Conservation (phyloP, 495 filamentous ascomycete species). For the Podospora appendiculata region DNA sequence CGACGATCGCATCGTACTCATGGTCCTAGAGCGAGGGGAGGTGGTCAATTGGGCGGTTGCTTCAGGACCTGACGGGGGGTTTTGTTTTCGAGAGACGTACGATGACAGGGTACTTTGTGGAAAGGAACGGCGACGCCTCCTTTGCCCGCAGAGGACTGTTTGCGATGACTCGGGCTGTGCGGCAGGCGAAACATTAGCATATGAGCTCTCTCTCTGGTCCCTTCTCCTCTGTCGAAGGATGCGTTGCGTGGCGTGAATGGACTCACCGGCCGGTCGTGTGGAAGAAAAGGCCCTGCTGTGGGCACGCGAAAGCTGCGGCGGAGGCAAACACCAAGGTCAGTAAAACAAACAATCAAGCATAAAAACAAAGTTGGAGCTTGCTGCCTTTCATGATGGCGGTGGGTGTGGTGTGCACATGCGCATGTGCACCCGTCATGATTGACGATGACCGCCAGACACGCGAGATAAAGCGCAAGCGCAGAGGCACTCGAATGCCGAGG, state of each 20-base stretch:
- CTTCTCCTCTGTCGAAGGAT: too few relatives aligned
- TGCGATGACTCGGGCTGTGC: conserved; percentile 61
- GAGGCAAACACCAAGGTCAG: background rate
- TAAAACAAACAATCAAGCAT: background rate
- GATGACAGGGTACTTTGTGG: conserved; percentile 84
- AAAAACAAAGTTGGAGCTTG: too few relatives aligned
- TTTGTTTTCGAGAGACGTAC: conserved; percentile 46
- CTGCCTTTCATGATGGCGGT: too few relatives aligned
- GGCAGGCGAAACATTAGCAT: conserved; percentile 1
- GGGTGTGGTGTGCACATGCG: too few relatives aligned
- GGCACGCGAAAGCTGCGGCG: conserved; percentile 42
- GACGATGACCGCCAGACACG: background rate
- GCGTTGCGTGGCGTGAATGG: background rate
- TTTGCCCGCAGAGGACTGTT: conserved; percentile 81
- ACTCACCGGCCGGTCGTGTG: conserved; percentile 69
- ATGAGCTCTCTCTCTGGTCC: too few relatives aligned
- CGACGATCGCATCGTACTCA: conserved; percentile 75
- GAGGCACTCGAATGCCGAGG: background rate
- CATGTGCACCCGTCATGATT: too few relatives aligned
- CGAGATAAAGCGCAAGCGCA: background rate
- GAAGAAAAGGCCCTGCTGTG: conserved; percentile 69
- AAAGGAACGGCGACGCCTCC: conserved; percentile 77
- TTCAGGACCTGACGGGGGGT: background rate
- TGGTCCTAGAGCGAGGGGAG: conserved; percentile 35
- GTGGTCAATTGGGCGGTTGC: conserved; percentile 14